Conservation (phyloP, 2,329 filamentous ascomycete species). For the Beauveria sp. region DNA sequence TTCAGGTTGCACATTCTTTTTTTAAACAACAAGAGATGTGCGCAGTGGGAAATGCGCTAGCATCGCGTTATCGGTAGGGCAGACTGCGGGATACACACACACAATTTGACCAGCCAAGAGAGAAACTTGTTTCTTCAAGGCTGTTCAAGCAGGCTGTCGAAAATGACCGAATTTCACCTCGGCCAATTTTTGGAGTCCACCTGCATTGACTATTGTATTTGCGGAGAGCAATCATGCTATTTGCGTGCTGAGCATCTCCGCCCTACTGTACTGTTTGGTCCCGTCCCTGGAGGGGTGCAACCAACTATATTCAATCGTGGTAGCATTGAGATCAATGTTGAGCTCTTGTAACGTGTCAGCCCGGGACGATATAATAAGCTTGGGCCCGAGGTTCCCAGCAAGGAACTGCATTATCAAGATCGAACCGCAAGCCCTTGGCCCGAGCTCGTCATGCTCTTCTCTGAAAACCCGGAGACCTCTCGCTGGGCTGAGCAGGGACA, state of each 20-base stretch:
- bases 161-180: neutral
- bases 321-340: neutral
- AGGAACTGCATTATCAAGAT: too few species aligned
- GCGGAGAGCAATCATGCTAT: neutral
- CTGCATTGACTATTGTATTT: neutral
- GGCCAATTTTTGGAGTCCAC: neutral
- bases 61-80: neutral
- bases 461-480: neutral
- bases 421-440: too few species aligned
- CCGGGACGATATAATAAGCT: too few species aligned
- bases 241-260: neutral
- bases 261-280: neutral
- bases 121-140: too few species aligned
- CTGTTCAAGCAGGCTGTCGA: neutral
- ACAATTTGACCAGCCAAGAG: too few species aligned
- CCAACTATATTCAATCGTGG: neutral
- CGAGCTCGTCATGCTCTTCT: neutral
- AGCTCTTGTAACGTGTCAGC: neutral
- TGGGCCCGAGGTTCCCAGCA: too few species aligned
- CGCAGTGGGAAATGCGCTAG: neutral
- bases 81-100: neutral
- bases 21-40: neutral
- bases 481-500: neutral
- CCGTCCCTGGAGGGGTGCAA: too few species aligned
- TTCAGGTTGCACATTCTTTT: conserved; percentile 7